Conservation (phyloP, 1,139 yeast species). For the Arxiozyma slooffiae region DNA sequence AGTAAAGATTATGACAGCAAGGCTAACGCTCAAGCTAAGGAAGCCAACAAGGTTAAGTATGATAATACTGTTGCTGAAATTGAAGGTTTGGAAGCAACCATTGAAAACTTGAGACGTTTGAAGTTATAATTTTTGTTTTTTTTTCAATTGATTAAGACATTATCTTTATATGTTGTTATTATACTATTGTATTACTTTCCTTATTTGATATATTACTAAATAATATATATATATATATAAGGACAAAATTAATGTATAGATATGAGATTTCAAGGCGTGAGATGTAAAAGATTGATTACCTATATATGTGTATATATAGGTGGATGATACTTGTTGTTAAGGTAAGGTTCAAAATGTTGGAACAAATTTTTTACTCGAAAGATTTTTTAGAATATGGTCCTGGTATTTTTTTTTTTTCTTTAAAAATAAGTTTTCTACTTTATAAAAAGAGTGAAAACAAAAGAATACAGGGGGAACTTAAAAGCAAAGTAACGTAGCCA, state of each 20-base stretch:
- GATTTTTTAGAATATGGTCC: no score
- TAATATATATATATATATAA: no score
- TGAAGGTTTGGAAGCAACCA: constrained; percentile 72
- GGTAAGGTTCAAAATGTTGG: not conserved
- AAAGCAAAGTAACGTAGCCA: no score
- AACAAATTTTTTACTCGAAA: not conserved
- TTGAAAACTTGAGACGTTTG: constrained; percentile 62
- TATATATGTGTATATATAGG: no score
- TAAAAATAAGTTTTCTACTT: no score
- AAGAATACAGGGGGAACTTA: no score
- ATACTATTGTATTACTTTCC: no score
- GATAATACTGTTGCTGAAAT: constrained; percentile 76
- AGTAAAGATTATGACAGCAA: constrained; percentile 78
- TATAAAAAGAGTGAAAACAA: no score
- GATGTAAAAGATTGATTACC: not conserved
- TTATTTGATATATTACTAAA: no score
- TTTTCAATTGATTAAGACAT: no score
- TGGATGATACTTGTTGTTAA: not conserved
- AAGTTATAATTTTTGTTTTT: constrained; percentile 47
- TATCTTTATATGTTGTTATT: no score
- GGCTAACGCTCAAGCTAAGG: constrained; percentile 76
- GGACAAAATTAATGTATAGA: not conserved
- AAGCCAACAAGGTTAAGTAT: constrained; percentile 57
- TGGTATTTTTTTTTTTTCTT: no score
- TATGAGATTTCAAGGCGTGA: not conserved